Evolutionary conservation across 164 flowering plant species (phyloP).

Genomic region (Vitis rotundifolia): DNA sequence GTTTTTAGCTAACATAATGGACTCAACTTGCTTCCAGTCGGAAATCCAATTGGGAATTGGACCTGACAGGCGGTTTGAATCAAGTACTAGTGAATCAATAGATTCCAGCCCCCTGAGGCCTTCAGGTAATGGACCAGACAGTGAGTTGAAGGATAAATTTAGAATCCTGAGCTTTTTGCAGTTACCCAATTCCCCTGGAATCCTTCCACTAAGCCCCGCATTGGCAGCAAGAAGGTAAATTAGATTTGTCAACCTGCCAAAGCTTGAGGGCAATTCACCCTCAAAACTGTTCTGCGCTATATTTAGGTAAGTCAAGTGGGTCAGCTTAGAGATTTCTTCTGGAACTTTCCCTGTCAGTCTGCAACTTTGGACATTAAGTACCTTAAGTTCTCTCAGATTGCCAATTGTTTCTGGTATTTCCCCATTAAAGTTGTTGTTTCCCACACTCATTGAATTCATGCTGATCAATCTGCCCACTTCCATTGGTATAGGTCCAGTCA

Average conservation of each 20-base stretch:
- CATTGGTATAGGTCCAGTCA: slow-evolving; percentile 42
- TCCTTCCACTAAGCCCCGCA: slow-evolving; percentile 51
- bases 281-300: slow-evolving; percentile 52
- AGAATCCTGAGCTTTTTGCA: slow-evolving; percentile 52
- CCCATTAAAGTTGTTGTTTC: slow-evolving; percentile 35
- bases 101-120: slow-evolving; percentile 37
- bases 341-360: slow-evolving; percentile 49
- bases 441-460: slow-evolving; percentile 14
- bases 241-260: slow-evolving; percentile 48
- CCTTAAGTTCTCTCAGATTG: slow-evolving; percentile 35
- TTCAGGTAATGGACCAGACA: slow-evolving; percentile 59
- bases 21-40: slow-evolving; percentile 40
- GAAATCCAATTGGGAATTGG: slow-evolving; percentile 55
- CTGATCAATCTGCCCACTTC: slow-evolving; percentile 33
- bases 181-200: slow-evolving; percentile 53
- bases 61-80: slow-evolving; percentile 52
- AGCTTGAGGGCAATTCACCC: slow-evolving; percentile 51
- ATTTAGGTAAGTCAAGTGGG: slow-evolving; percentile 40
- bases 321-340: slow-evolving; percentile 42
- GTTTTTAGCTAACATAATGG: slow-evolving; percentile 44
- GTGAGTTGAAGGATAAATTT: slow-evolving; percentile 52
- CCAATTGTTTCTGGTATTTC: slow-evolving; percentile 45
- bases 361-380: slow-evolving; percentile 38
- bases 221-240: slow-evolving; percentile 38
- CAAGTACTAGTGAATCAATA: slow-evolving; percentile 38